Conservation (phyloP, 352 stramenopile species). For the Pythium brassicae region DNA sequence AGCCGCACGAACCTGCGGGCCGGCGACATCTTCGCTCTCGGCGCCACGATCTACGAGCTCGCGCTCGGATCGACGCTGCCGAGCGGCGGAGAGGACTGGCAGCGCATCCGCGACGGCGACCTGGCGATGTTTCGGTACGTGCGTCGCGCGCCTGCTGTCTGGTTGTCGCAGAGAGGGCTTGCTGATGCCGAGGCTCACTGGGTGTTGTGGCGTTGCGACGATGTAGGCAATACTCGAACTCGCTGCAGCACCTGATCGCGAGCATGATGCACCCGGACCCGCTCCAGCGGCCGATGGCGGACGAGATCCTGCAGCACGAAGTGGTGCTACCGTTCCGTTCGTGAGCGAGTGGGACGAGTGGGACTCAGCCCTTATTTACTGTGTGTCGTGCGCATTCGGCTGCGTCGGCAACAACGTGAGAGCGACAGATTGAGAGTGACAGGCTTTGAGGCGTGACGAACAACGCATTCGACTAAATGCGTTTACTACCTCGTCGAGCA, state of each 20-base stretch:
- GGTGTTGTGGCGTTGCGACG: background rate
- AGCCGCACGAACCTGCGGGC: conserved; percentile 70
- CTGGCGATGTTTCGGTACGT: conserved; percentile 67
- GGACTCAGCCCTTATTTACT: background rate
- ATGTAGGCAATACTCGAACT: conserved; percentile 81
- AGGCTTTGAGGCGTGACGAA: no score
- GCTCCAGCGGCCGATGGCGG: conserved; percentile 69
- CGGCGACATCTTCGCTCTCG: conserved; percentile 82
- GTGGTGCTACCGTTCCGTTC: conserved; percentile 61
- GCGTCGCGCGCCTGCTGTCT: background rate
- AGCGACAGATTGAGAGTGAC: background rate
- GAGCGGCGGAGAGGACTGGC: conserved; percentile 76
- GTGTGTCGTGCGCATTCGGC: background rate
- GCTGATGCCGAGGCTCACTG: conserved; percentile 3
- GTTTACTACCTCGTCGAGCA: no score
- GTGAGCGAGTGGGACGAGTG: background rate
- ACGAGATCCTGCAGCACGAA: conserved; percentile 84
- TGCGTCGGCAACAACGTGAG: background rate
- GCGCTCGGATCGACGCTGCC: conserved; percentile 63
- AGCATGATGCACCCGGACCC: conserved; percentile 87
- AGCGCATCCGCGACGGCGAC: conserved; percentile 83
- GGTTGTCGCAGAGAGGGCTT: background rate
- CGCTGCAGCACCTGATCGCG: conserved; percentile 78
- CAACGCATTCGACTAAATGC: no score
- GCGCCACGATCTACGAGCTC: conserved; percentile 82